Conservation (phyloP, 225 moss, liverwort and hornwort genomes). For the Sphagnum tenellum region DNA sequence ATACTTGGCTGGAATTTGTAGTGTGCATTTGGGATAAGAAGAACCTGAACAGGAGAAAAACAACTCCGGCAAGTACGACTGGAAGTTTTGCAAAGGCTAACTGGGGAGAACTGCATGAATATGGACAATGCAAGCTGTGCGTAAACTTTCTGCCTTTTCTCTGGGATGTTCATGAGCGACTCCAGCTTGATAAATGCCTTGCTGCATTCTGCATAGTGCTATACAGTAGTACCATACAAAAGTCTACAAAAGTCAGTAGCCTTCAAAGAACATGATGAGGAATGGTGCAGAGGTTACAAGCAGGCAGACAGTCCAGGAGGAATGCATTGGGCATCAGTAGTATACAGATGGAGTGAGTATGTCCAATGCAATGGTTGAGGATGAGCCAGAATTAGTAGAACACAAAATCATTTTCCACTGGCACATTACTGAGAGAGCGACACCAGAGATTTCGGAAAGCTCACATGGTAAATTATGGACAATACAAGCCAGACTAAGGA, state of each 20-base stretch:
- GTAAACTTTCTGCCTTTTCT: constrained; percentile 35
- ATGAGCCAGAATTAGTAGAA: too few species aligned
- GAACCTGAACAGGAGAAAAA: constrained; percentile 39
- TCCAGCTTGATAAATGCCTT: constrained; percentile 79
- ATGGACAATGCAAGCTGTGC: constrained; percentile 55
- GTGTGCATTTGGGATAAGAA: background rate
- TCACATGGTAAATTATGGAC: too few species aligned
- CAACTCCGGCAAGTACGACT: constrained; percentile 38
- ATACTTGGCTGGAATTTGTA: too few species aligned
- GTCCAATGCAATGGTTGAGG: too few species aligned
- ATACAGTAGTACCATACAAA: background rate
- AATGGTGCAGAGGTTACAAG: too few species aligned
- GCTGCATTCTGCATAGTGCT: constrained; percentile 74
- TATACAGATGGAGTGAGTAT: too few species aligned
- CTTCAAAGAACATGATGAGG: background rate
- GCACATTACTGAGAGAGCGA: too few species aligned
- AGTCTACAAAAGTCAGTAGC: background rate
- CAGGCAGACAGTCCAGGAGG: too few species aligned
- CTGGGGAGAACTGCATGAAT: constrained; percentile 45
- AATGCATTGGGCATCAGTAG: too few species aligned
- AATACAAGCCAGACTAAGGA: too few species aligned
- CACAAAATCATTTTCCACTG: too few species aligned
- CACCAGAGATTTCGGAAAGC: too few species aligned
- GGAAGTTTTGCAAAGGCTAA: constrained; percentile 19
- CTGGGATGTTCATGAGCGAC: constrained; percentile 25